Evolutionary conservation across 768 basidiomycete species (phyloP), one percentile per base, ranked within the genome.

Genomic region (Phaffia tasmanica): DNA sequence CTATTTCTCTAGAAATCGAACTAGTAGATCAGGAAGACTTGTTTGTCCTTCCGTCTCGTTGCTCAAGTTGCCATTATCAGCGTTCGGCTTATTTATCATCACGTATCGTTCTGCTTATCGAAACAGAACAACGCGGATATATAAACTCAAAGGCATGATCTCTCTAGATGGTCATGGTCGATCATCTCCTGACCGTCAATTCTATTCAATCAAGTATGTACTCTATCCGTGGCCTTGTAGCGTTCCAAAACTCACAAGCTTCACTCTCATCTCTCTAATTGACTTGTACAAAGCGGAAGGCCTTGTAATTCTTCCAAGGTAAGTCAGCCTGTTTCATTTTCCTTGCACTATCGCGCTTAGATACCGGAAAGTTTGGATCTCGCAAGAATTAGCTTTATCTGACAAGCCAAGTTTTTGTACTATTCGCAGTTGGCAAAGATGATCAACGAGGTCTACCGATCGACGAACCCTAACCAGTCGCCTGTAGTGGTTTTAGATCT

Each of bases 361-460:
- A 42, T 4, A 42, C 11, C 4, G 35, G 11, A 11, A 3, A 47
- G 51, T 58, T 25, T 30, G 29, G 27, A n/a, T 11, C 35, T 42
- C 11, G 35, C 32, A 7, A 57, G 29, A 21, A 50, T n/a, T 7
- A 15, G 1, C 18, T 18, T 16, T 32, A 47, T 27, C 32, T 60
- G 21, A 60, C 2, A 9, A 6, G 19, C 51, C 9, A 59, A 18
- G 46, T 35, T 48, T 55, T 46, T 63, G 4, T 23, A 7, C 54
- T n/a, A 4, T 42, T 42, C 11, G 25, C 70, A 89, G 88, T 79
- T 93, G 30, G 87, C 89, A 72, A 92, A 90, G 72, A 85, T 85
- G 0, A 83, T 95, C 77, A 95, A 95, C 73, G 94, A 99, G 71
- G 84, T 90, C 2, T 99, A 95, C 76, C 84, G 86, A 62, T 82